These are phyloP conservation scores for Komagataea norvegica DNA, from an alignment of 1,139 yeast species.

Conservation along the genomic window DNA sequence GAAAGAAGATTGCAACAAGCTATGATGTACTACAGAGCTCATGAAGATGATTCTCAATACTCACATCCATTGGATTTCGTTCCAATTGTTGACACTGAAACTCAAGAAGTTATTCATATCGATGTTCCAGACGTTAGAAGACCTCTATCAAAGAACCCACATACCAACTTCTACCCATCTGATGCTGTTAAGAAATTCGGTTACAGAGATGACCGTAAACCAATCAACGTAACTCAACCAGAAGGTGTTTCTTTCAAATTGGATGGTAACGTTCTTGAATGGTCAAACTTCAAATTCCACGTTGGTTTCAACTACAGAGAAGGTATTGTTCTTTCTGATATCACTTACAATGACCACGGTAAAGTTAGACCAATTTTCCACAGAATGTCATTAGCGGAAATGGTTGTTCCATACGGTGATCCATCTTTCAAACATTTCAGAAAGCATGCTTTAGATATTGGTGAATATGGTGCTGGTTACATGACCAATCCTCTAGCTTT, in stretches of 20 bases:
- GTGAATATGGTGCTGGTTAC: slow-evolving; percentile 85
- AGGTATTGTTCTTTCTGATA: slow-evolving; percentile 74
- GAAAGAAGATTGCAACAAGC: slow-evolving; percentile 76
- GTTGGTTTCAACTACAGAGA: slow-evolving; percentile 83
- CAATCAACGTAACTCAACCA: slow-evolving; percentile 70
- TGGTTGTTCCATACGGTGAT: slow-evolving; percentile 81
- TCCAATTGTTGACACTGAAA: slow-evolving; percentile 75
- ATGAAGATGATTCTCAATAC: slow-evolving; percentile 77
- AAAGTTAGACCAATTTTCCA: slow-evolving; percentile 68
- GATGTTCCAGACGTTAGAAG: slow-evolving; percentile 75
- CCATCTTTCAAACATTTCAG: slow-evolving; percentile 80
- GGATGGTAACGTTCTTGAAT: slow-evolving; percentile 62
- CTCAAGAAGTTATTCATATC: slow-evolving; percentile 60
- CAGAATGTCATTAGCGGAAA: slow-evolving; percentile 72
- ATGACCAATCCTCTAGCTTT: slow-evolving; percentile 74
- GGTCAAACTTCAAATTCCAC: slow-evolving; percentile 76
- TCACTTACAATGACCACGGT: slow-evolving; percentile 70
- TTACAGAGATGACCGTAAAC: slow-evolving; percentile 56
- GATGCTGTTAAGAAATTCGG: slow-evolving; percentile 59
- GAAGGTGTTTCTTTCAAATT: slow-evolving; percentile 74
- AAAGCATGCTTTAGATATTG: slow-evolving; percentile 81
- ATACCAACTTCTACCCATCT: slow-evolving; percentile 63
- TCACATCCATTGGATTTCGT: slow-evolving; percentile 82
- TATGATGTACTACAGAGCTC: slow-evolving; percentile 69
- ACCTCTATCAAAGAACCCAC: slow-evolving; percentile 61